Evolutionary conservation across 257 asterid genomes (phyloP), one percentile per base, ranked within the genome.

Genomic region (Sherardia arvensis): DNA sequence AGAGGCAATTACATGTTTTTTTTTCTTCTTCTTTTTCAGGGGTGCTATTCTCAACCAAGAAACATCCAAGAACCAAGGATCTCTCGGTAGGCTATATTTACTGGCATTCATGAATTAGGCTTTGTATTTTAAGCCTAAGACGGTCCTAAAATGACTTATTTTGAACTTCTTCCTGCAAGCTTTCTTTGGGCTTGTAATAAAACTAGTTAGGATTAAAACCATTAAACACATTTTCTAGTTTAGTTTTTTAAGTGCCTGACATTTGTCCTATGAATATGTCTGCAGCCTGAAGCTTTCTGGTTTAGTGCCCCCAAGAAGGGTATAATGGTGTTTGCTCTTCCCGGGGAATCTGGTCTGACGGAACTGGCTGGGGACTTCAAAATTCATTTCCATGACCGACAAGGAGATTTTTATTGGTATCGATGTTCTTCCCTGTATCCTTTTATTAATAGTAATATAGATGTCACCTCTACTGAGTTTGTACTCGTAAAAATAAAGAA

Each of bases 391-490:
- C 94, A 85, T 72, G 99, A 93, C 73, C 81, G 99, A 43, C 96
- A 93, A 73, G 99, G 99, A 67, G 99, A 90, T 79, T 93, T 93
- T 80, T 93, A 93, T 74, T 93, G 99, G 99, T 93, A 90, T 33
- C 32, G 12, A 48, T 45, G 2, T 11, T 8, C 14, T 23, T 49
- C 64, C 64, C 64, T 64, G 36, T 1, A n/a, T 18, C 25, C 14
- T 29, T 28, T 11, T 56, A 20, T 32, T 32, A 70, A 64, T 56
- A 29, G 20, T 45, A 21, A 14, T 57, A 27, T 38, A 38, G 47
- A 18, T 18, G 45, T 26, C 18, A 5, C 4, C 6, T 34, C 51
- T 15, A 18, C 48, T 22, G 47, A 34, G 21, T 51, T 25, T 26
- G n/a, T n/a, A n/a, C n/a, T n/a, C 1, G 4, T 32, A 14, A 20